Evolutionary conservation across 2,329 filamentous ascomycete genomes (phyloP), one percentile per base, ranked within the genome.

Genomic region (Exophiala oligosperma): DNA sequence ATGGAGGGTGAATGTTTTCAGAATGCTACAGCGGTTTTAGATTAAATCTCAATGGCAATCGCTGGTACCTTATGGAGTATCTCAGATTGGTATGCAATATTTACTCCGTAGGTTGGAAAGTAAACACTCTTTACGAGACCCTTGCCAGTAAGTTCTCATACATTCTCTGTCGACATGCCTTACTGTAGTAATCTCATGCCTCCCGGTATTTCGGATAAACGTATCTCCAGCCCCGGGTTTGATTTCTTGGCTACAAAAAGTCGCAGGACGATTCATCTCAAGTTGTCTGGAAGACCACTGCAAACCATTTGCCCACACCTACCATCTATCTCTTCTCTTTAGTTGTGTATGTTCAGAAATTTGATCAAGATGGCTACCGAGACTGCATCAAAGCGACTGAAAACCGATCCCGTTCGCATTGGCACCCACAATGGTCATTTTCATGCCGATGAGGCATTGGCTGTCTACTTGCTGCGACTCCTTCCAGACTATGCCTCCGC

Each of bases 341-440:
- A 26, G 23, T 29, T 17, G 52, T 60, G 59, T 44, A 71, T 71
- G 69, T 71, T 83, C 57, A 76, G 76, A 51, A 72, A 66, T 54
- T 60, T 78, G n/a, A 65, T 77, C 69, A 82, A 70, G 71, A 89
- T 89, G 86, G 81, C 87, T 69, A 84, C 72, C 54, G 73, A 90
- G 80, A 83, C 79, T 71, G 83, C 87, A 69, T 77, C 88, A 63
- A 97, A 97, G 78, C 88, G 90, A 74, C 78, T 95, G 73, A 96
- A 96, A 83, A 90, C 88, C 67, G 81, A 84, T 62, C 76, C 78
- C 62, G 77, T 88, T 64, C 77, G 86, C 67, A 95, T 97, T 72
- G 94, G 92, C 71, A 99, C 94, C 29, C 94, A 99, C 84, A 97
- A 89, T 78, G 94, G 94, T 67, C 92, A 97, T 81, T 99, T 99